These are phyloP conservation scores for Penicillium cataractarum DNA, from an alignment of 495 filamentous ascomycete genomes.

Conservation along the genomic window DNA sequence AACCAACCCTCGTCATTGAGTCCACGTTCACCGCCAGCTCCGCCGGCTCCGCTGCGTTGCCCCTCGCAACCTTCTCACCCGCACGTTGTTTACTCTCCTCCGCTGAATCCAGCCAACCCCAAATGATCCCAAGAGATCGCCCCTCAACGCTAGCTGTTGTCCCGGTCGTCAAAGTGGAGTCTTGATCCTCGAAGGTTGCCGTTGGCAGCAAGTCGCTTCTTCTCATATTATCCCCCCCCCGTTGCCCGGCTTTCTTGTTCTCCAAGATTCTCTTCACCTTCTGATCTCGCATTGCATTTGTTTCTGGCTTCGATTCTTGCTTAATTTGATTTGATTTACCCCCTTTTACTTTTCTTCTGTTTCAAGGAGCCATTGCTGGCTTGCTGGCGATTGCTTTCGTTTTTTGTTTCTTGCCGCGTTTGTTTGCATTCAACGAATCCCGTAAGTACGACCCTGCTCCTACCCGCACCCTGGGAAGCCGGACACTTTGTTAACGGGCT, in stretches of 20 bases:
- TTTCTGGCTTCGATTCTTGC: conserved; percentile 26
- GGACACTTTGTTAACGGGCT: conserved; percentile 15
- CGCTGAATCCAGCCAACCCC: conserved; percentile 31
- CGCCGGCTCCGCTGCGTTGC: conserved; percentile 33
- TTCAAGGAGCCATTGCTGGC: conserved; percentile 1
- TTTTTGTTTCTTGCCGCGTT: conserved; percentile 12
- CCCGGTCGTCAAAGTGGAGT: conserved; percentile 26
- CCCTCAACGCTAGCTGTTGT: conserved; percentile 31
- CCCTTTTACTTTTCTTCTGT: neutral
- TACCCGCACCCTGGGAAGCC: conserved; percentile 21
- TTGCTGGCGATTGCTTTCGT: conserved; percentile 12
- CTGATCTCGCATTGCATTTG: conserved; percentile 27
- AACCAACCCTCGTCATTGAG: conserved; percentile 13
- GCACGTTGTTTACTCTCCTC: conserved; percentile 46
- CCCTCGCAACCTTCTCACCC: conserved; percentile 41
- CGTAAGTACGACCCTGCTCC: conserved; percentile 32
- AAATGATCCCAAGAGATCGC: conserved; percentile 29
- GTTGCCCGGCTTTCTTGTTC: conserved; percentile 30
- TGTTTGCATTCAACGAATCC: conserved; percentile 24
- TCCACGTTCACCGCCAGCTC: conserved; percentile 29
- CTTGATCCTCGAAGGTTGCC: conserved; percentile 38
- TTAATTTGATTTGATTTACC: conserved; percentile 22
- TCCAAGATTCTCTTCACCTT: conserved; percentile 14
- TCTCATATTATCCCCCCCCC: conserved; percentile 37
- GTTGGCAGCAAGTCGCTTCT: conserved; percentile 27